Base-by-base conservation (phyloP, 2,329 filamentous ascomycete genomes). In the Fusarium sp. region DNA sequence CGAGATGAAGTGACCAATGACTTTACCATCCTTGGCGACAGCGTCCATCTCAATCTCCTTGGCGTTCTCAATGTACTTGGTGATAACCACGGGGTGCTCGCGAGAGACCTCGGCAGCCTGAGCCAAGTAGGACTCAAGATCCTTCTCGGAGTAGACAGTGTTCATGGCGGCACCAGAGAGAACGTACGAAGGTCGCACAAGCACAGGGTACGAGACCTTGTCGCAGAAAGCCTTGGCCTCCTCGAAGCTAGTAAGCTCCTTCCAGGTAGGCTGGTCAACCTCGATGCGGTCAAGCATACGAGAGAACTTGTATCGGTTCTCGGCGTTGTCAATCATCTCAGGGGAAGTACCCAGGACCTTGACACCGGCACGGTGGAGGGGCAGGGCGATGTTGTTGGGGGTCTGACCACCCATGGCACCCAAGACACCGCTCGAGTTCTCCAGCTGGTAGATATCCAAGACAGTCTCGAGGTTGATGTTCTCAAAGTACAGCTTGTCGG, bases 31-130 rank as follows among this genome's bases (percentile, higher is more conserved):
- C 79, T 92, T 93, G 63, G 96, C 97, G 52, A 99, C 97, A 45
- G 97, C 97, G 79, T 99, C 97, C 97, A 99, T 98, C 85, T 99
- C 97, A 73, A 99, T 98, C 84, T 99, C 97, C 88, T 99, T 98
- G 75, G 97, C 97, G 76, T 97, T 97, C 87, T 99, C 97, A 76
- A 99, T 98, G 85, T 98, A 99, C 86, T 99, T 99, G 70, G 96
- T 98, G 80, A 99, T 98, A 71, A 99, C 97, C 12, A 99, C 97
- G 1, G 97, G 97, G 82, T 98, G 94, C 72, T 98, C 96, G 72
- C 94, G 92, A 7, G 97, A 98, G 56, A 99, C 97, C 75, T 97
- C 95, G 8, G 90, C 94, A 63, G 97, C 97, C 85, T 98, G 96
- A 74, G 94, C 90, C 52, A 99, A 88, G 84, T 97, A 98, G 79